Percentiles rank a stretch among this genome's conserved stretches.
Evolutionary conservation across 164 flowering plant species (phyloP).

Genomic region (Tetracentron sinense): DNA sequence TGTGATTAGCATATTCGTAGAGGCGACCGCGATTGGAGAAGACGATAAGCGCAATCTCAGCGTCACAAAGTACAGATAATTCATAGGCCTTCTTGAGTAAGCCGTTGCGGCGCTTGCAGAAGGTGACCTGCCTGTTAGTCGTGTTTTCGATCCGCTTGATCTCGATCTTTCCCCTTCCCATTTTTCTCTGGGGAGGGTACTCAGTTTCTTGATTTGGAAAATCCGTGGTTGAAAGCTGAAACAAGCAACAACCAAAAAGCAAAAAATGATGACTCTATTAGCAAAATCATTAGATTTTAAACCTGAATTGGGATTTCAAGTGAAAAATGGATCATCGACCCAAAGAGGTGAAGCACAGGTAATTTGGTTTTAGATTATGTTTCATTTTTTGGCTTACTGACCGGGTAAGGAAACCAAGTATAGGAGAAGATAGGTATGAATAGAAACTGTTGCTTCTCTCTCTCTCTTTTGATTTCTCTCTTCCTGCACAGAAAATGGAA

Average conservation of each 20-base stretch:
- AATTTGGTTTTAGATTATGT: slow-evolving; percentile 9
- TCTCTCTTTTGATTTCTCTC: slow-evolving; percentile 10
- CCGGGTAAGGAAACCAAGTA: slow-evolving; percentile 23
- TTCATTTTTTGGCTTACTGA: slow-evolving; percentile 19
- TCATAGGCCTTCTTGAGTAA: slow-evolving; percentile 78
- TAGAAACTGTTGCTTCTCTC: slow-evolving; percentile 9
- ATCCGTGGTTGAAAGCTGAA: slow-evolving; percentile 36
- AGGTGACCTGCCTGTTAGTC: slow-evolving; percentile 76
- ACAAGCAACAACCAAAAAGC: slow-evolving; percentile 13
- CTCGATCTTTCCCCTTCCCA: slow-evolving; percentile 77
- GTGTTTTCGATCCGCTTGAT: slow-evolving; percentile 87
- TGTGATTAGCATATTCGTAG: slow-evolving; percentile 75
- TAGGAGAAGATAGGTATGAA: slow-evolving; percentile 3
- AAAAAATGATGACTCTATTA: slow-evolving; percentile 8
- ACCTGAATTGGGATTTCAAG: slow-evolving; percentile 4
- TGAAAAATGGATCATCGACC: slow-evolving; percentile 11
- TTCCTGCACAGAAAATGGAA: slow-evolving; percentile 30
- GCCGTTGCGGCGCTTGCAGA: slow-evolving; percentile 74
- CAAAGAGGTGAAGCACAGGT: slow-evolving; percentile 28
- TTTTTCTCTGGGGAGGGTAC: slow-evolving; percentile 34
- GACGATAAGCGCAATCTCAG: slow-evolving; percentile 73
- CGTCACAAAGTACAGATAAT: slow-evolving; percentile 76
- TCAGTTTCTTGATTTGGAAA: slow-evolving; percentile 30
- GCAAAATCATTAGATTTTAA: no score
- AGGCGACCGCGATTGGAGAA: slow-evolving; percentile 84